phyloP scores from a whole-genome alignment of 371 early-diverging fungal genomes.

The Mortierella sp. region DNA sequence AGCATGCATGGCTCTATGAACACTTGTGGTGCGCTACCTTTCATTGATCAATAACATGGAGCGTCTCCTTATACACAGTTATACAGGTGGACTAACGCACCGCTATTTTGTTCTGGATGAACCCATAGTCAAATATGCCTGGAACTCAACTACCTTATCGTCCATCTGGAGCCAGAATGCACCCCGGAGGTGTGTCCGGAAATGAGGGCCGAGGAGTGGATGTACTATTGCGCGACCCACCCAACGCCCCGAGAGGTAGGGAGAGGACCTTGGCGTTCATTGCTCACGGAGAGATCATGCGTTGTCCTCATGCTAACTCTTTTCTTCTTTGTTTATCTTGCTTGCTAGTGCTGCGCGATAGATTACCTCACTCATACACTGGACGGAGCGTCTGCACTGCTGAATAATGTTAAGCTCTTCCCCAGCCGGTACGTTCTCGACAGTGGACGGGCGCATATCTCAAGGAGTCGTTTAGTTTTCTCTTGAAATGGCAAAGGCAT shows the following conservation, averaged over 20 bases:
- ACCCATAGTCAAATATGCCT: slow-evolving; percentile 78
- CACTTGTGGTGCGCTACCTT: slow-evolving; percentile 76
- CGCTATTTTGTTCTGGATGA: neutral
- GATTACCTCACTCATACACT: slow-evolving; percentile 95
- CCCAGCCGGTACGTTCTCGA: slow-evolving; percentile 70
- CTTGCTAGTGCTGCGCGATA: slow-evolving; percentile 87
- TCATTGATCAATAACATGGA: neutral
- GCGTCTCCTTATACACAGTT: neutral
- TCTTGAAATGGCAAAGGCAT: neutral
- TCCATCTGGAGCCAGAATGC: slow-evolving; percentile 84
- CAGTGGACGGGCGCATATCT: neutral
- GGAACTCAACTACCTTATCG: slow-evolving; percentile 84
- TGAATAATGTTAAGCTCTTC: slow-evolving; percentile 86
- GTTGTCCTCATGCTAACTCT: neutral
- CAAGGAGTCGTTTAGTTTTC: neutral
- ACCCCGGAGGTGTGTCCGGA: slow-evolving; percentile 86
- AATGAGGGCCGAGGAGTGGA: slow-evolving; percentile 95
- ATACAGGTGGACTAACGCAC: neutral
- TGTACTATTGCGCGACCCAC: slow-evolving; percentile 95
- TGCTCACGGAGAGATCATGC: neutral
- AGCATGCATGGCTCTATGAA: slow-evolving; percentile 90
- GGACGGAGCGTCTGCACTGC: slow-evolving; percentile 86
- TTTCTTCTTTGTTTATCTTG: neutral
- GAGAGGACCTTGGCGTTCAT: neutral
- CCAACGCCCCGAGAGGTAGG: slow-evolving; percentile 82